phyloP scores from a whole-genome alignment of 306 rosid genomes.

The Fragaria vesca region DNA sequence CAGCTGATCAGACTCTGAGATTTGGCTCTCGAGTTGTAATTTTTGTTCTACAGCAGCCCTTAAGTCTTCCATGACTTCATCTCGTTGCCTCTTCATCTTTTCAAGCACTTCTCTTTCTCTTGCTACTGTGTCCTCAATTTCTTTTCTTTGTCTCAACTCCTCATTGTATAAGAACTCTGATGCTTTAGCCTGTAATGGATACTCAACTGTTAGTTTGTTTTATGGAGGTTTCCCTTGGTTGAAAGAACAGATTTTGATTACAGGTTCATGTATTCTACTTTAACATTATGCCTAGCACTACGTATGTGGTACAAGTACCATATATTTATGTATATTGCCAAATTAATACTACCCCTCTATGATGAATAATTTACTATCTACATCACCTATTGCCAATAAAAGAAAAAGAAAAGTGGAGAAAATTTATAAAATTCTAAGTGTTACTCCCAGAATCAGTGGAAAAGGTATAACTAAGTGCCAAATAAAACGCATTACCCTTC shows the following conservation, averaged over 20 bases:
- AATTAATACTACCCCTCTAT: neutral
- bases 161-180: conserved; percentile 41
- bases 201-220: neutral
- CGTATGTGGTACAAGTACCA: conserved; percentile 9
- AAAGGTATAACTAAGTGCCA: neutral
- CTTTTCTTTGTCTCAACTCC: conserved; percentile 64
- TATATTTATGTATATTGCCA: neutral
- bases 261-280: conserved; percentile 11
- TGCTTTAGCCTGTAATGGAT: conserved; percentile 48
- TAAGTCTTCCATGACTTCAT: conserved; percentile 52
- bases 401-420: neutral
- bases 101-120: conserved; percentile 48
- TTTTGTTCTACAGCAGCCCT: conserved; percentile 47
- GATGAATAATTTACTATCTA: neutral
- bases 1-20: conserved; percentile 46
- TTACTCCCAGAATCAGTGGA: neutral
- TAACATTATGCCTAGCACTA: neutral
- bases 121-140: conserved; percentile 51
- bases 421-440: neutral
- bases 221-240: neutral
- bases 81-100: conserved; percentile 39
- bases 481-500: conserved; percentile 47
- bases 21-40: conserved; percentile 47
- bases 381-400: neutral
- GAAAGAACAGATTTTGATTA: neutral